These are phyloP conservation scores for Protomyces inundatus DNA, from an alignment of 1,139 yeast genomes.

Conservation along the genomic window DNA sequence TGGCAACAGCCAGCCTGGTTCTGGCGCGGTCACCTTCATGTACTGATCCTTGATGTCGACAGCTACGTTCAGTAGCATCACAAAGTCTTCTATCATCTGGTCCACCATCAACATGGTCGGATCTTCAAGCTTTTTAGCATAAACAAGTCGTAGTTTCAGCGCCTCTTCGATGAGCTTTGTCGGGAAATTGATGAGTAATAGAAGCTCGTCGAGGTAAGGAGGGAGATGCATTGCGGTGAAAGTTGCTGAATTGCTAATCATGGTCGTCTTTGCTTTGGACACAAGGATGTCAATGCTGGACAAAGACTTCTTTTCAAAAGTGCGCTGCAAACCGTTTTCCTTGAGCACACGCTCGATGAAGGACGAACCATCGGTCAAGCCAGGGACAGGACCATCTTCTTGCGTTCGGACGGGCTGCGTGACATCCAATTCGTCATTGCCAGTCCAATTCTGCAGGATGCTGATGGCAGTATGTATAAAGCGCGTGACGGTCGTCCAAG, in stretches of 20 bases:
- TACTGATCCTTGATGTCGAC: constrained; percentile 68
- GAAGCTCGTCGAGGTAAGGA: constrained; percentile 61
- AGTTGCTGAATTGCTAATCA: constrained; percentile 55
- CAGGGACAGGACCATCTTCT: constrained; percentile 5
- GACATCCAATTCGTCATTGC: constrained; percentile 69
- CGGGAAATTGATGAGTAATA: constrained; percentile 69
- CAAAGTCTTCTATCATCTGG: constrained; percentile 84
- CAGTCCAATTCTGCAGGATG: constrained; percentile 64
- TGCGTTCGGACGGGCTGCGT: constrained; percentile 39
- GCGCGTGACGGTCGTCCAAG: constrained; percentile 76
- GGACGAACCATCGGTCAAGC: constrained; percentile 36
- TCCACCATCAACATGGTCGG: constrained; percentile 97
- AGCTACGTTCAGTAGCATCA: constrained; percentile 69
- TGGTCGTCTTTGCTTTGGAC: constrained; percentile 69
- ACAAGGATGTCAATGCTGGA: constrained; percentile 64
- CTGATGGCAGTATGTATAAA: constrained; percentile 59
- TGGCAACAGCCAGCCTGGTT: constrained; percentile 69
- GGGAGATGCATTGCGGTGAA: constrained; percentile 72
- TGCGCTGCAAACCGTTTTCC: constrained; percentile 71
- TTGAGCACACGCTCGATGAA: constrained; percentile 82
- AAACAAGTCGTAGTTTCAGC: constrained; percentile 65
- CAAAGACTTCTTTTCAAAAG: constrained; percentile 56
- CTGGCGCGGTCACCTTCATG: constrained; percentile 61
- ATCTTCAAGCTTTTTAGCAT: constrained; percentile 71
- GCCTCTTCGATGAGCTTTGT: constrained; percentile 75